phyloP scores from a whole-genome alignment of 1,139 yeast genomes.

The Kodamaea fungicola region DNA sequence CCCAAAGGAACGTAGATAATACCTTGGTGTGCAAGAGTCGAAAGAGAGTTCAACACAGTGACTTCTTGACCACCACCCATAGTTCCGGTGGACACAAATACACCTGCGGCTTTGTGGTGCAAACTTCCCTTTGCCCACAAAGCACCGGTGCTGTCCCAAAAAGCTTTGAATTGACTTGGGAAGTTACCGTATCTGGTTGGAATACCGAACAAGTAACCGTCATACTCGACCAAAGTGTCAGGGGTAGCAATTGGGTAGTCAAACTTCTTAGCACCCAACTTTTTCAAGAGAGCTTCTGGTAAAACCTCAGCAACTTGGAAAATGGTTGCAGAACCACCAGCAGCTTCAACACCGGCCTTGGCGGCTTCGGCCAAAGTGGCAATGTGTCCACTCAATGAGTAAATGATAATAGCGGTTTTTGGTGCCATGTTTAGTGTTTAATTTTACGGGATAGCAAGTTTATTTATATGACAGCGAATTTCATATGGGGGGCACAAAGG shows the following conservation, averaged over 20 bases:
- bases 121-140: slow-evolving; percentile 34
- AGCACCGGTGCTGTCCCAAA: slow-evolving; percentile 36
- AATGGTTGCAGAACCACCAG: slow-evolving; percentile 35
- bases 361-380: slow-evolving; percentile 31
- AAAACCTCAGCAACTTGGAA: slow-evolving; percentile 37
- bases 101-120: slow-evolving; percentile 34
- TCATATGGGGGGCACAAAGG: no score
- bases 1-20: slow-evolving; percentile 36
- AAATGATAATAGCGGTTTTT: slow-evolving; percentile 35
- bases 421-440: slow-evolving; percentile 16
- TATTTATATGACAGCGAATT: neutral
- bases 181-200: slow-evolving; percentile 37
- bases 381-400: slow-evolving; percentile 35
- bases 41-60: slow-evolving; percentile 29
- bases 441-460: neutral
- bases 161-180: slow-evolving; percentile 37
- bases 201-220: slow-evolving; percentile 35
- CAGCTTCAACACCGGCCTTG: slow-evolving; percentile 33
- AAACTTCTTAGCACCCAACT: slow-evolving; percentile 28
- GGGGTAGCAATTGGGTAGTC: slow-evolving; percentile 29
- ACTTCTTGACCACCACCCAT: slow-evolving; percentile 40
- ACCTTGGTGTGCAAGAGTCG: slow-evolving; percentile 34
- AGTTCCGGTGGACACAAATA: slow-evolving; percentile 34
- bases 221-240: slow-evolving; percentile 28
- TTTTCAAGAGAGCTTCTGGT: slow-evolving; percentile 22